Base-by-base conservation (phyloP, 2,329 filamentous ascomycete genomes). In the Periconia sp. region DNA sequence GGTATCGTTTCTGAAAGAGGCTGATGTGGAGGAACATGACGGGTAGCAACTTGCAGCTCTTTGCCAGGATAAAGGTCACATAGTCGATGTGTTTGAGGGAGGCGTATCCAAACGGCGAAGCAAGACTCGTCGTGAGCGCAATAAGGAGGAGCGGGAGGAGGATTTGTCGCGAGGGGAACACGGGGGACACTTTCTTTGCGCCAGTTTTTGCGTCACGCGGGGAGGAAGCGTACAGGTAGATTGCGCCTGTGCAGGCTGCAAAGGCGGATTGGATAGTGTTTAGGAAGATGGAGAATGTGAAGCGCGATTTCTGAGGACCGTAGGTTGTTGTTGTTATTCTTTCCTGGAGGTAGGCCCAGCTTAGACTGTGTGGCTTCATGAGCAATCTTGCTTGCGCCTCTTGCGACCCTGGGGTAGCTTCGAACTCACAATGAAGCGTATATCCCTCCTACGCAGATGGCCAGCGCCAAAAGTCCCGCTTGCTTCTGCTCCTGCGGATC, bases 1-100 rank as follows among this genome's bases (percentile, higher is more conserved):
- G 92, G 71, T 96, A 99, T 34, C 86, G 80, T 63, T 87, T 88
- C 47, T 87, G 85, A 78, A 96, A 99, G 33, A 99, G 73, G 31
- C 91, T 92, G 63, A 97, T 83, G 76, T 99, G 92, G 28, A 99
- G 81, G 63, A 94, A 86, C 94, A 99, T 97, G 64, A 99, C 94
- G 3, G 94, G 94, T n/a, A 99, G 84, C 15, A 99, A 82, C 77
- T 99, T 99, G 86, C 94, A 99, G 60, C 87, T 92, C 75, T 99
- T 97, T 59, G 94, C 92, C 29, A 99, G 87, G 57, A 96, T 89
- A 74, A 95, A 97, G 21, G 94, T 96, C 64, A 97, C 89, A 74
- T 97, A 97, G 81, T 97, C 94, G 72, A 97, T 91, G 70, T 97
- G 91, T 25, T 87, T 85, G 36, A 97, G 84, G 46, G 85, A 88